Conservation (phyloP, 1,284 basidiomycete species). For the Apiotrichum mycotoxinovorans region DNA sequence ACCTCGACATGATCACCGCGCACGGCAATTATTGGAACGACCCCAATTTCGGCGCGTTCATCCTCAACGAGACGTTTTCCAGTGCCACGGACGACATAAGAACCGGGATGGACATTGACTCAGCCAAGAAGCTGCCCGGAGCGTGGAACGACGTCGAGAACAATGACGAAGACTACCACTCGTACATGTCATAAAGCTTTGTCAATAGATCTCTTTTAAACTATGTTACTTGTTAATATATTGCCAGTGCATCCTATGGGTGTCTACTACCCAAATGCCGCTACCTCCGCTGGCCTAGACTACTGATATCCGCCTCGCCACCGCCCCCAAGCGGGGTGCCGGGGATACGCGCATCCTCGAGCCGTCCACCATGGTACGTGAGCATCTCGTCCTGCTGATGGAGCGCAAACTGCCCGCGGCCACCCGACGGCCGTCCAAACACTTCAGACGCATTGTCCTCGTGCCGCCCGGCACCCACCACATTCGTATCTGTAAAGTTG, state of each 20-base stretch:
- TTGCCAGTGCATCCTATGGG: too few species aligned
- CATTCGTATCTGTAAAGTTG: slow-evolving; percentile 4
- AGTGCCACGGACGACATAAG: background rate
- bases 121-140: too few species aligned
- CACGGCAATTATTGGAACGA: slow-evolving; percentile 48
- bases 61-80: slow-evolving; percentile 44
- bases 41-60: slow-evolving; percentile 45
- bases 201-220: too few species aligned
- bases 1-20: slow-evolving; percentile 47
- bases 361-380: slow-evolving; percentile 45
- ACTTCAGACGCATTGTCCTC: slow-evolving; percentile 17
- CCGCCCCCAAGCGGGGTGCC: slow-evolving; percentile 4
- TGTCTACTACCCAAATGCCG: too few species aligned
- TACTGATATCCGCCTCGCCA: background rate
- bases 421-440: slow-evolving; percentile 10
- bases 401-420: slow-evolving; percentile 25
- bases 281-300: background rate
- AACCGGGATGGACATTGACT: background rate
- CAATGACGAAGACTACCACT: background rate
- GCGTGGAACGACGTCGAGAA: background rate
- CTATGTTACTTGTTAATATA: too few species aligned
- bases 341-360: slow-evolving; percentile 37
- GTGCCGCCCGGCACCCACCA: background rate
- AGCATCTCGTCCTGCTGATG: slow-evolving; percentile 48
- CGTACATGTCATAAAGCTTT: too few species aligned